A percentile compares a stretch with the other conserved stretches of the same genome.
phyloP scores from a whole-genome alignment of 2,329 filamentous ascomycete genomes.

The Penicillium capsulatum region DNA sequence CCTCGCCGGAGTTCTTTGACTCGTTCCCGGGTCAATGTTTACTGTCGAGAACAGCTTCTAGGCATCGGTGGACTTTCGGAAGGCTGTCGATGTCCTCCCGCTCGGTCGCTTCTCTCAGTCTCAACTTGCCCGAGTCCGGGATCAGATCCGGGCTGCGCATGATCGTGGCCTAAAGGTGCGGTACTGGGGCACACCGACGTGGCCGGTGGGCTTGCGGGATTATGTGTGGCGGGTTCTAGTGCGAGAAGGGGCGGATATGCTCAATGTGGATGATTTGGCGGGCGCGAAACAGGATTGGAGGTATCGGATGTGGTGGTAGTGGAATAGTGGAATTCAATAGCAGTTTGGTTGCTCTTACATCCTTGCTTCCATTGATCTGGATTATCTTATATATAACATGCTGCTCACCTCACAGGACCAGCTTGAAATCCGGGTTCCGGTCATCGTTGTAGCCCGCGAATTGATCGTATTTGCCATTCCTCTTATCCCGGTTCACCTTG shows the following conservation, averaged over 20 bases:
- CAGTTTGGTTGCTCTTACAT: not conserved
- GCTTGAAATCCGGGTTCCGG: conserved; percentile 58
- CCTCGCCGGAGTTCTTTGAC: no score
- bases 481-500: conserved; percentile 63
- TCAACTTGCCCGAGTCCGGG: conserved; percentile 45
- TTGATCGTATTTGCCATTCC: conserved; percentile 54
- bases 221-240: conserved; percentile 55
- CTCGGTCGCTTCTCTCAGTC: conserved; percentile 44
- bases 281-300: conserved; percentile 45
- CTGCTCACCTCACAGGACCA: conserved; percentile 48
- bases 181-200: conserved; percentile 59
- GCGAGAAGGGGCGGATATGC: conserved; percentile 55
- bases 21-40: conserved; percentile 40
- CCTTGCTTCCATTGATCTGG: no score
- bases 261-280: conserved; percentile 60
- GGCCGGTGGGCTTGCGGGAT: conserved; percentile 54
- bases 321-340: not conserved
- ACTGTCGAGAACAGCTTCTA: conserved; percentile 61
- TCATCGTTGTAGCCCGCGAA: conserved; percentile 59
- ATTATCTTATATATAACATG: no score
- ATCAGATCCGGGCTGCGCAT: conserved; percentile 49
- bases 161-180: conserved; percentile 52
- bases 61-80: conserved; percentile 56
- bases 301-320: conserved; percentile 14
- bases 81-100: conserved; percentile 50